Base-by-base conservation (phyloP, 352 stramenopile genomes). In the Hyaloperonospora arabidopsidis region DNA sequence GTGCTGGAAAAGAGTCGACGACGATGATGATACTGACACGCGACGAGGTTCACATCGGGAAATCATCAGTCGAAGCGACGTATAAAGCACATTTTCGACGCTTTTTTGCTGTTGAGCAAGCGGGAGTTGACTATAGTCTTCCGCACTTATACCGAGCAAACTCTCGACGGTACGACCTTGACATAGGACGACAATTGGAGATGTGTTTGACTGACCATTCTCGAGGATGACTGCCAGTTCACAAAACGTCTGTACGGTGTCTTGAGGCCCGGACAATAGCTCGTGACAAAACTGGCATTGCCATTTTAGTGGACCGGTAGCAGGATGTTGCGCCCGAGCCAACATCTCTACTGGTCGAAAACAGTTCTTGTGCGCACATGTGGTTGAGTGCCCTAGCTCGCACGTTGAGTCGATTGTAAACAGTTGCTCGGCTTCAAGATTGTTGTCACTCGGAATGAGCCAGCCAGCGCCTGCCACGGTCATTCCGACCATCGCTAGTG, bases 231-330 rank as follows among this genome's bases (percentile, higher is more conserved):
- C 44, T 0, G 70, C 49, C n/a, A 84, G 46, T 5, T 72, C 50
- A 22, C 62, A 54, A 41, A 70, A 87, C 2, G 62, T 79, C 39
- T 84, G 72, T 1, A 65, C 48, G 1, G 68, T 87, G 13, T 73
- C 63, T 49, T 72, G 46, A 59, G 75, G 74, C 4, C 70, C 74
- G 13, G 65, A 62, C 51, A 84, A 84, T 15, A 83, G 63, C 59
- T 84, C 66, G 23, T 75, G 57, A 44, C 77, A 84, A 49, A 83
- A 83, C 5, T 36, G 32, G 29, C 72, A 87, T 25, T 69, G 70
- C 74, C 74, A 85, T 36, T 67, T 66, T n/a, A 66, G 62, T 15
- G 44, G 47, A 1, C 29, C 49, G 11, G 25, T 7, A 5, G 23
- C 29, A 2, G 22, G 21, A 4, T 18, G 28, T 28, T 49, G 54